A percentile compares a stretch with the other conserved stretches of the same genome.
These are phyloP conservation scores for Penicillium parvum DNA, from an alignment of 495 filamentous ascomycete genomes.

Conservation along the genomic window DNA sequence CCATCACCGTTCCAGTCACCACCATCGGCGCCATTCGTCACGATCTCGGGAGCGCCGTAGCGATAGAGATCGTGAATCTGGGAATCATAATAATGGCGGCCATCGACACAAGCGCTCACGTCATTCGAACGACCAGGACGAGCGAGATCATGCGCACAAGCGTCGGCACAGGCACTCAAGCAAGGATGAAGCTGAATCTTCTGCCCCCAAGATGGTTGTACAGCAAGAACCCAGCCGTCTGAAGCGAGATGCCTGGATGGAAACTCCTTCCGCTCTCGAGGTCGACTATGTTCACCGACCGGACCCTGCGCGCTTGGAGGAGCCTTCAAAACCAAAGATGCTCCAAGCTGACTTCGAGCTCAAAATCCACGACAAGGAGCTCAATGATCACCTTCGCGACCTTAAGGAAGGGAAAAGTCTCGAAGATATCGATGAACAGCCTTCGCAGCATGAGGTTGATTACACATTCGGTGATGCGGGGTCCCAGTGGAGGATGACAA, in stretches of 20 bases:
- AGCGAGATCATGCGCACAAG: slow-evolving; percentile 33
- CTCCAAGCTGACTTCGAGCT: slow-evolving; percentile 66
- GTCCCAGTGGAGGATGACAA: slow-evolving; percentile 93
- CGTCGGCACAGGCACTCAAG: slow-evolving; percentile 31
- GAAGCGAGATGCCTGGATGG: slow-evolving; percentile 90
- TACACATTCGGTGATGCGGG: slow-evolving; percentile 91
- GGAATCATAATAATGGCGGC: slow-evolving; percentile 38
- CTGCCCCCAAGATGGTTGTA: slow-evolving; percentile 21
- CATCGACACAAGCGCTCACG: slow-evolving; percentile 55
- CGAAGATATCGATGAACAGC: slow-evolving; percentile 48
- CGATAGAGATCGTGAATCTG: slow-evolving; percentile 30
- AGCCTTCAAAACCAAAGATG: slow-evolving; percentile 41
- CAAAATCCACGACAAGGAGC: slow-evolving; percentile 73
- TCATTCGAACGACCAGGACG: slow-evolving; percentile 42
- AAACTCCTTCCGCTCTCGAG: slow-evolving; percentile 72
- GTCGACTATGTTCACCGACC: slow-evolving; percentile 79
- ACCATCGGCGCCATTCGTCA: slow-evolving; percentile 45
- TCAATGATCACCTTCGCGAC: slow-evolving; percentile 70
- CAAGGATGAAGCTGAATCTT: slow-evolving; percentile 21
- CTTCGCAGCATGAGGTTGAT: slow-evolving; percentile 58
- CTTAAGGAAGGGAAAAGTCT: slow-evolving; percentile 52
- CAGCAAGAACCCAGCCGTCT: slow-evolving; percentile 38
- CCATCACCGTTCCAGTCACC: slow-evolving; percentile 36
- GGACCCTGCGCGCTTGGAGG: slow-evolving; percentile 37
- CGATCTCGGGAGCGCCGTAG: slow-evolving; percentile 35